Evolutionary conservation across 768 basidiomycete genomes (phyloP).

Genomic region (Chalciporus pseudorubinellus): DNA sequence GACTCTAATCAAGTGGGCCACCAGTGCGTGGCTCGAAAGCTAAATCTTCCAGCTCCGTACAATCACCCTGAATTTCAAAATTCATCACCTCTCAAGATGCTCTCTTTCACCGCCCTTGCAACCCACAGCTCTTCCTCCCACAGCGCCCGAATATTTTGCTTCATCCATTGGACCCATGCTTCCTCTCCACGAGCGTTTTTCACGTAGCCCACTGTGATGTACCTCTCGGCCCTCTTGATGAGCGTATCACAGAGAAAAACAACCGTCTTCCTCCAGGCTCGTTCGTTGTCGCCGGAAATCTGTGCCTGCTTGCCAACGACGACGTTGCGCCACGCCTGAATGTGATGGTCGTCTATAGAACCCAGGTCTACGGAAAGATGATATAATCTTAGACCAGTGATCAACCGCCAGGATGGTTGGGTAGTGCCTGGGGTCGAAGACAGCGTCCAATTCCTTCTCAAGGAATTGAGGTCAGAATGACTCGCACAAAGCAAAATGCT

Average conservation of each 20-base stretch:
- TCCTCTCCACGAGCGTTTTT: not conserved
- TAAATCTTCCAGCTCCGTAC: not conserved
- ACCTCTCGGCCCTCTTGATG: constrained; percentile 31
- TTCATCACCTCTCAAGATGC: constrained; percentile 45
- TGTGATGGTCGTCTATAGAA: constrained; percentile 25
- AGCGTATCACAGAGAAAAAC: constrained; percentile 39
- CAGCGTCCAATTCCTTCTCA: constrained; percentile 74
- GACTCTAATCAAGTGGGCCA: no score
- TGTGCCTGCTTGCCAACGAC: constrained; percentile 42
- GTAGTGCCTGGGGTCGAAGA: constrained; percentile 58
- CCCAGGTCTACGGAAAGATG: constrained; percentile 40
- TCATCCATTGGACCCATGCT: constrained; percentile 35
- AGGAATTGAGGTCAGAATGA: not conserved
- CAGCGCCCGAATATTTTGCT: constrained; percentile 43
- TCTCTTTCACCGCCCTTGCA: constrained; percentile 44
- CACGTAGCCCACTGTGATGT: constrained; percentile 3
- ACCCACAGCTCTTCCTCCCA: constrained; percentile 65
- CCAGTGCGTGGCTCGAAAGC: not conserved
- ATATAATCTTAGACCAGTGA: constrained; percentile 68
- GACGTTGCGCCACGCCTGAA: constrained; percentile 55
- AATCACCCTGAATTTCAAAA: constrained; percentile 35
- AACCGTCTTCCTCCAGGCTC: constrained; percentile 44
- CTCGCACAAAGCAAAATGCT: constrained; percentile 14
- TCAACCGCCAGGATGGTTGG: constrained; percentile 78
- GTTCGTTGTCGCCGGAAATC: constrained; percentile 50